Base-by-base conservation (phyloP, 176 grass and related monocot species). In the Cenchrus fungigraminus region DNA sequence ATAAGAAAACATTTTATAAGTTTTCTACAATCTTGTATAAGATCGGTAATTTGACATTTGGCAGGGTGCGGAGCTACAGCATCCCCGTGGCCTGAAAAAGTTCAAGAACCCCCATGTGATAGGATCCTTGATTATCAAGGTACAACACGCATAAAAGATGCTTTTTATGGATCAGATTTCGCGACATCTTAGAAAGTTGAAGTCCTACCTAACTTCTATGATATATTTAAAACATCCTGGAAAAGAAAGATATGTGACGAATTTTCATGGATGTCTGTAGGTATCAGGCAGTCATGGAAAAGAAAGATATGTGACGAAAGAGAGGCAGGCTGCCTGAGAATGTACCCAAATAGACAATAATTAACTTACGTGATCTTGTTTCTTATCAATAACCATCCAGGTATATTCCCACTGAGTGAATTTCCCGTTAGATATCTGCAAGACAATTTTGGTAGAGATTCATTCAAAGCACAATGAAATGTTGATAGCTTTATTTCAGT, bases 361-460 rank as follows among this genome's bases (percentile, higher is more conserved):
- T 40, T 40, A 40, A 85, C 93, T 88, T 91, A 98, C 96, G 70
- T 88, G 63, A 88, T 85, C 63, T 89, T 98, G 85, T 80, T 92
- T 88, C 86, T 86, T 37, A 15, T 87, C 89, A 89, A 71, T 73
- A 98, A 77, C 93, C 93, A 98, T 55, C 49, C 66, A 79, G 96
- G 96, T 85, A 98, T 94, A 53, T 87, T 64, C 53, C 88, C 96
- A 68, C 77, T 84, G 70, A 98, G 96, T 87, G 86, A 90, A 49
- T 98, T 98, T 87, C 80, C 85, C 58, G 89, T 91, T 65, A 98
- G 82, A 92, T 90, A 94, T 91, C 91, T 91, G 80, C 75, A 65
- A 70, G n/a, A 74, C n/a, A 84, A 77, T 54, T 69, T 88, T 56
- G 29, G 76, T 82, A 71, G 19, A 82, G 63, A 20, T 14, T 4